These are phyloP conservation scores for Yamadazyma epiphylla DNA, from an alignment of 1,139 yeast genomes.

Conservation along the genomic window DNA sequence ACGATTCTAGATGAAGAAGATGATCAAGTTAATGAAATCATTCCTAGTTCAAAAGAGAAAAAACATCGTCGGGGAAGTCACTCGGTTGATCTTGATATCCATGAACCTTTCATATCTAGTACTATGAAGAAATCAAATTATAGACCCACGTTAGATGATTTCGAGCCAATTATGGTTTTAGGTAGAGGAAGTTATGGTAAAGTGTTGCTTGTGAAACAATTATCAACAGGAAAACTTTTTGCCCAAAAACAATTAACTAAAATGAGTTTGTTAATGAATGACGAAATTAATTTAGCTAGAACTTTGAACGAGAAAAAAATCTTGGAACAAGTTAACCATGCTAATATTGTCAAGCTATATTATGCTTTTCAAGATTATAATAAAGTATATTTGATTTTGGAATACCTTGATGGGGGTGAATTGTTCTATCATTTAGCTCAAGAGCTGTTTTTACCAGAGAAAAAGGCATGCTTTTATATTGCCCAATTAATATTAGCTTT, in stretches of 20 bases:
- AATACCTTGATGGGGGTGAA: conserved; percentile 93
- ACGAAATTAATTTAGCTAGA: conserved; percentile 35
- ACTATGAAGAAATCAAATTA: conserved; percentile 15
- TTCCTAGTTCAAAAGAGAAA: conserved; percentile 2
- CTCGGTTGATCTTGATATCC: conserved; percentile 21
- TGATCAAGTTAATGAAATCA: background rate
- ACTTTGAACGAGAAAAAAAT: conserved; percentile 43
- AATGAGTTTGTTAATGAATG: conserved; percentile 48
- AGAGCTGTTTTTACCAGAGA: conserved; percentile 56
- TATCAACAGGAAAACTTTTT: conserved; percentile 60
- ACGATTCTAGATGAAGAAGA: background rate
- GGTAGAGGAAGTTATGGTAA: conserved; percentile 94
- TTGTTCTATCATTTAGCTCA: conserved; percentile 73
- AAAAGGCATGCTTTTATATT: conserved; percentile 73
- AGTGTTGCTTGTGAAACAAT: conserved; percentile 73
- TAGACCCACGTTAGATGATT: conserved; percentile 50
- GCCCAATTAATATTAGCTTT: conserved; percentile 86
- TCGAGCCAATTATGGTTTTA: conserved; percentile 73
- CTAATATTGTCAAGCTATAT: conserved; percentile 81
- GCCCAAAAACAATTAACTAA: conserved; percentile 89
- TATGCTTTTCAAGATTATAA: conserved; percentile 87
- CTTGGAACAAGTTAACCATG: conserved; percentile 56
- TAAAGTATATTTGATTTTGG: conserved; percentile 75
- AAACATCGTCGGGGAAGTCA: conserved; percentile 11
- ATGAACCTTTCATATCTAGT: conserved; percentile 23